A percentile compares a stretch with the other conserved stretches of the same genome.
phyloP scores from a whole-genome alignment of 139 green algal species.

The Chlamydomonas eustigma region DNA sequence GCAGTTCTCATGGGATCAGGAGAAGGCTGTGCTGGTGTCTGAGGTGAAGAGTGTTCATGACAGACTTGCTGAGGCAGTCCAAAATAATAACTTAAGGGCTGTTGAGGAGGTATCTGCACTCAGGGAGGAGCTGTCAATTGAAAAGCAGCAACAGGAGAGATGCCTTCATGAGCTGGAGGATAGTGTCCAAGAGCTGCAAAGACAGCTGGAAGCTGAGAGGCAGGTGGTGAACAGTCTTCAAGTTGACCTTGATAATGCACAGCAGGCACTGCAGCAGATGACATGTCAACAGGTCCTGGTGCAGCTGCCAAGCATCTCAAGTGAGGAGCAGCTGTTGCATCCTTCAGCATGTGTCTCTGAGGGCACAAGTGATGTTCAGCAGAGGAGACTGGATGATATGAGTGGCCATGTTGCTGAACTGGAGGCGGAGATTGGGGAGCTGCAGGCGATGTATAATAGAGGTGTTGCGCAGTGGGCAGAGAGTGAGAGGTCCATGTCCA shows the following conservation, averaged over 20 bases:
- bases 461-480: slow-evolving; percentile 12
- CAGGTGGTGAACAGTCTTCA: not conserved
- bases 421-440: slow-evolving; percentile 7
- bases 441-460: slow-evolving; percentile 29
- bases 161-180: slow-evolving; percentile 15
- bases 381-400: not conserved
- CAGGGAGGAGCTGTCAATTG: not conserved
- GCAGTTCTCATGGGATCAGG: slow-evolving; percentile 19
- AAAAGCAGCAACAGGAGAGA: slow-evolving; percentile 1
- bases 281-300: too few species aligned
- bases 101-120: too few species aligned
- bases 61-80: not conserved
- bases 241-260: not conserved
- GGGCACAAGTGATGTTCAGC: not conserved
- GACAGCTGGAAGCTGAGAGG: not conserved
- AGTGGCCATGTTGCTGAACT: slow-evolving; percentile 4
- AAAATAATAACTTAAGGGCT: too few species aligned
- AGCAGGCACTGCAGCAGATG: slow-evolving; percentile 24
- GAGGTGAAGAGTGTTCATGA: not conserved
- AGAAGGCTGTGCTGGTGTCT: slow-evolving; percentile 1
- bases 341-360: not conserved
- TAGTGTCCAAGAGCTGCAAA: slow-evolving; percentile 2
- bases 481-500: slow-evolving; percentile 2
- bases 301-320: too few species aligned
- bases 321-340: slow-evolving; percentile 12